These are phyloP conservation scores for Lactifluus pinguis DNA, from an alignment of 768 basidiomycete species.

Conservation along the genomic window DNA sequence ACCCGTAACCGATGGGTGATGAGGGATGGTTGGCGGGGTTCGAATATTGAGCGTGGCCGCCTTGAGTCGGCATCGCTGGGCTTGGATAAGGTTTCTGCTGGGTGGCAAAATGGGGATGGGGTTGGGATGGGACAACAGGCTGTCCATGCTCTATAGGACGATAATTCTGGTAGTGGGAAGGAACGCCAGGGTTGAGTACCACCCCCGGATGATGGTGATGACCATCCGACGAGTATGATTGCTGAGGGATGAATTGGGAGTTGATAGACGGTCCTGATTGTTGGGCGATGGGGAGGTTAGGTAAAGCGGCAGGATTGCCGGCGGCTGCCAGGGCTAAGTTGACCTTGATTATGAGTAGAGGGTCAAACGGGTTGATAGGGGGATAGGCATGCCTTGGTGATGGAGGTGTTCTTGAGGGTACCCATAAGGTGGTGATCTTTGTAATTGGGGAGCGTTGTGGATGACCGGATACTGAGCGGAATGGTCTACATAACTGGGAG, in stretches of 20 bases:
- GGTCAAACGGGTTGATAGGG: neutral
- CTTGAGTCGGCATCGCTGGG: slow-evolving; percentile 11
- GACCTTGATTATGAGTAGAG: neutral
- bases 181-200: slow-evolving; percentile 14
- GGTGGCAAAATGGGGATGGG: neutral
- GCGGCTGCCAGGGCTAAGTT: neutral
- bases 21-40: slow-evolving; percentile 16
- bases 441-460: slow-evolving; percentile 1
- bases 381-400: neutral
- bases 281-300: slow-evolving; percentile 7
- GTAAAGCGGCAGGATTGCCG: neutral
- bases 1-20: slow-evolving; percentile 19
- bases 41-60: slow-evolving; percentile 11
- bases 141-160: slow-evolving; percentile 15
- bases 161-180: slow-evolving; percentile 16
- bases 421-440: slow-evolving; percentile 4
- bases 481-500: slow-evolving; percentile 4
- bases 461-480: neutral
- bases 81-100: slow-evolving; percentile 11
- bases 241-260: slow-evolving; percentile 7
- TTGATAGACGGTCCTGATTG: slow-evolving; percentile 11
- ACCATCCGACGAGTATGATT: slow-evolving; percentile 2
- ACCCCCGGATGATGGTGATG: slow-evolving; percentile 4
- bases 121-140: slow-evolving; percentile 17
- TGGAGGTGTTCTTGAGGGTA: slow-evolving; percentile 3